phyloP scores from a whole-genome alignment of 2,329 filamentous ascomycete species.

The Cladosporium austrohemisphaericum region DNA sequence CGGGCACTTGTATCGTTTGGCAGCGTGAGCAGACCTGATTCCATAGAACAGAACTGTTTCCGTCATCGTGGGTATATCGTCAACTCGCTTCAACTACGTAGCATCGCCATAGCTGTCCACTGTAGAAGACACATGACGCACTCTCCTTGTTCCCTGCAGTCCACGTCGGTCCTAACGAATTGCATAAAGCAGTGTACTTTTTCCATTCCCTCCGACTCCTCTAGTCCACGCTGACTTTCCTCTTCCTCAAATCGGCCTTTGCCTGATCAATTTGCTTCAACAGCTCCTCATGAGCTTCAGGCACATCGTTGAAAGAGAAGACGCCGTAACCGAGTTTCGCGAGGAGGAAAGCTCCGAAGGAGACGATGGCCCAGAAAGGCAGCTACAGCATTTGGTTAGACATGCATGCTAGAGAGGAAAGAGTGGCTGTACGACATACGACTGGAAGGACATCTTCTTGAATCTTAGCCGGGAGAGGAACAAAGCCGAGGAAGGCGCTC shows the following conservation, averaged over 20 bases:
- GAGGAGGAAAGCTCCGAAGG: conserved; percentile 87
- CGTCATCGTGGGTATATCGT: no score
- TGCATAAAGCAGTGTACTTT: no score
- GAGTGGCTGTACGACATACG: conserved; percentile 52
- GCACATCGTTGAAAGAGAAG: conserved; percentile 94
- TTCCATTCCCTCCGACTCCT: conserved; percentile 30
- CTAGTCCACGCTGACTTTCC: conserved; percentile 74
- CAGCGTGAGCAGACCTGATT: no score
- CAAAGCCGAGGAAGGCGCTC: conserved; percentile 74
- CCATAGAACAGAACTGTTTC: no score
- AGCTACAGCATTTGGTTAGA: conserved; percentile 53
- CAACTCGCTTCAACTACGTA: no score
- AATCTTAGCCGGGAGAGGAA: conserved; percentile 72
- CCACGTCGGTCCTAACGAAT: no score
- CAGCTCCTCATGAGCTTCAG: conserved; percentile 82
- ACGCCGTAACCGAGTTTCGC: conserved; percentile 89
- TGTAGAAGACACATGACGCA: no score
- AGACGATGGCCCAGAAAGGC: conserved; percentile 87
- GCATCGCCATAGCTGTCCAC: no score
- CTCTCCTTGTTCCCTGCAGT: no score
- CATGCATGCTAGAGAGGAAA: not conserved
- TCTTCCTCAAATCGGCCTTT: conserved; percentile 66
- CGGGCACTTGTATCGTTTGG: no score
- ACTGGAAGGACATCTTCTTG: conserved; percentile 85
- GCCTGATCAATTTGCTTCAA: conserved; percentile 79